Percentiles rank a stretch among this genome's conserved stretches.
Evolutionary conservation across 1,139 yeast genomes (phyloP).

Genomic region (Pichia sp.): DNA sequence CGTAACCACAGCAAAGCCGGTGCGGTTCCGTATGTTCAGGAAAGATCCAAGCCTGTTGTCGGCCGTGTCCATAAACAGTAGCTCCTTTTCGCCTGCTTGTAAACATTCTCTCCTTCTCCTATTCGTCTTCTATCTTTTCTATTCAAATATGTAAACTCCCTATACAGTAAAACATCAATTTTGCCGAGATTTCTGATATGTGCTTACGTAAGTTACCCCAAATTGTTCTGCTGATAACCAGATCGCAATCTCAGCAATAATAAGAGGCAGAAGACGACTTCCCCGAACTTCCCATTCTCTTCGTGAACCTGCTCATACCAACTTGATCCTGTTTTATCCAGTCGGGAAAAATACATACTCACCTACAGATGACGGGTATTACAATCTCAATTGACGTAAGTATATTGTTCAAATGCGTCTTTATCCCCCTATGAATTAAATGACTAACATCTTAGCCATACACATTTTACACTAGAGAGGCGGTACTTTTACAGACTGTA

Average conservation of each 20-base stretch:
- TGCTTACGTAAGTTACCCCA: too few relatives aligned
- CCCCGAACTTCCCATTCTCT: too few relatives aligned
- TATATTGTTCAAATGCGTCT: background rate
- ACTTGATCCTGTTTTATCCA: too few relatives aligned
- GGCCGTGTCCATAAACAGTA: conserved; percentile 63
- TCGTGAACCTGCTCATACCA: too few relatives aligned
- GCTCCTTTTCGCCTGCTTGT: background rate
- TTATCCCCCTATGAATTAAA: background rate
- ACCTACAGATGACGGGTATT: conserved; percentile 15
- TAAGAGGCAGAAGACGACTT: too few relatives aligned
- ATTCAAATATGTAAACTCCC: background rate
- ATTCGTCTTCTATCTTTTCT: background rate
- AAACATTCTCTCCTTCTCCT: background rate
- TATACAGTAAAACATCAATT: too few relatives aligned
- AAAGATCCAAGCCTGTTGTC: conserved; percentile 79
- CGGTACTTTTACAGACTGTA: conserved; percentile 23
- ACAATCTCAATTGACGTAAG: conserved; percentile 26
- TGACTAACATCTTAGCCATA: background rate
- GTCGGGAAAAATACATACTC: background rate
- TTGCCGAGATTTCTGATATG: too few relatives aligned
- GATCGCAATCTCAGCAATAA: too few relatives aligned
- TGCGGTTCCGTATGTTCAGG: conserved; percentile 57
- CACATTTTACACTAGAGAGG: conserved; percentile 17
- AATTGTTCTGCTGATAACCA: too few relatives aligned
- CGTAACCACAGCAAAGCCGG: conserved; percentile 75